Conservation (phyloP, 2,329 filamentous ascomycete species). For the Colletotrichum chrysophilum region DNA sequence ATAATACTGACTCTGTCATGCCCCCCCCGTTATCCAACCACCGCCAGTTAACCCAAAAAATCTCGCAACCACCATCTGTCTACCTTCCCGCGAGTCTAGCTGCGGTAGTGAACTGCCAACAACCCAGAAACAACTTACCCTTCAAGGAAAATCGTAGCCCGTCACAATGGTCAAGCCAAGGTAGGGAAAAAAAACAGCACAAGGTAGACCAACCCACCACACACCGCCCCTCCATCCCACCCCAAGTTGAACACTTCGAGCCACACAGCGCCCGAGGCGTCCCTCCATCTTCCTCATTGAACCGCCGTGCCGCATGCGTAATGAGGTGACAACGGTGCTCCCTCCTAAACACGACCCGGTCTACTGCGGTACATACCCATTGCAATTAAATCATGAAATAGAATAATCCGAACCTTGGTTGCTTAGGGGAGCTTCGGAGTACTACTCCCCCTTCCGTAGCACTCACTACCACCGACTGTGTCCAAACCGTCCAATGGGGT, state of each 20-base stretch:
- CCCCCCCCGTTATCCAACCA: background rate
- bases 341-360: background rate
- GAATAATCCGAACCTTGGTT: background rate
- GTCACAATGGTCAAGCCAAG: background rate
- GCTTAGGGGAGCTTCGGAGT: background rate
- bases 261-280: slow-evolving; percentile 11
- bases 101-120: background rate
- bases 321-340: background rate
- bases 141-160: background rate
- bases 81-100: background rate
- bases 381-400: background rate
- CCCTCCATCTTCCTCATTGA: background rate
- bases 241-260: background rate
- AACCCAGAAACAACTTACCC: background rate
- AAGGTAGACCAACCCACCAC: background rate
- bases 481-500: background rate
- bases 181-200: background rate
- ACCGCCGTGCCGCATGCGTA: background rate
- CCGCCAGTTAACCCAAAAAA: background rate
- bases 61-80: background rate
- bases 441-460: background rate
- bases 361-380: background rate
- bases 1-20: background rate
- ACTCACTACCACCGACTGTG: background rate
- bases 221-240: background rate